A percentile compares a stretch with the other conserved stretches of the same genome.
Evolutionary conservation across 2,329 filamentous ascomycete species (phyloP).

Genomic region (Paecilomyces fulvus): DNA sequence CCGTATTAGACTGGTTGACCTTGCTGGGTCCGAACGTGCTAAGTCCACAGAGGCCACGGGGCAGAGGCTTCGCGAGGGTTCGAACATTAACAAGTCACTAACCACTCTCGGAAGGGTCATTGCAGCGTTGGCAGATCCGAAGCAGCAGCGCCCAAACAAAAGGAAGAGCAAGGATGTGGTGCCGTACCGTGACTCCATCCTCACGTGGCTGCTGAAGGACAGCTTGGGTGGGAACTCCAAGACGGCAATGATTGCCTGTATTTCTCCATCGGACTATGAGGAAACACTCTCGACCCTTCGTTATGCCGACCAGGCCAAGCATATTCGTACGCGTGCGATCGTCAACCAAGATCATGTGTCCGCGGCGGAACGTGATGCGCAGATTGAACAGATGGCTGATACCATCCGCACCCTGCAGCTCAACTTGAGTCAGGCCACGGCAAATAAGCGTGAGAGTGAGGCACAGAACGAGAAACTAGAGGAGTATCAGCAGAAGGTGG

Average conservation of each 20-base stretch:
- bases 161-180: conserved; percentile 66
- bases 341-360: conserved; percentile 95
- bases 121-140: conserved; percentile 72
- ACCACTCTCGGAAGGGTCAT: conserved; percentile 94
- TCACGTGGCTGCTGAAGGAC: conserved; percentile 86
- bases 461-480: conserved; percentile 77
- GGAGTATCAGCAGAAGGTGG: conserved; percentile 87
- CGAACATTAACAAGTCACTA: conserved; percentile 98
- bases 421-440: conserved; percentile 53
- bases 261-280: conserved; percentile 90
- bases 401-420: conserved; percentile 83
- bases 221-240: conserved; percentile 94
- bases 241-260: conserved; percentile 98
- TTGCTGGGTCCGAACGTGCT: conserved; percentile 89
- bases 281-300: conserved; percentile 93
- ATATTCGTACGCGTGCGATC: conserved; percentile 85
- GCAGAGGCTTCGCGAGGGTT: conserved; percentile 80
- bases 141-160: conserved; percentile 47
- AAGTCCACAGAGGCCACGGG: conserved; percentile 95
- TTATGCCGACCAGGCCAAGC: conserved; percentile 96
- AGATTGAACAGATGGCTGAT: conserved; percentile 90
- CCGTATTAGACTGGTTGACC: conserved; percentile 86
- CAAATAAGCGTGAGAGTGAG: conserved; percentile 66
- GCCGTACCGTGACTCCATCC: conserved; percentile 82
- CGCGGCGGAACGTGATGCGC: conserved; percentile 84